phyloP scores from a whole-genome alignment of 2,329 filamentous ascomycete genomes.

The Colletotrichum graminicola region DNA sequence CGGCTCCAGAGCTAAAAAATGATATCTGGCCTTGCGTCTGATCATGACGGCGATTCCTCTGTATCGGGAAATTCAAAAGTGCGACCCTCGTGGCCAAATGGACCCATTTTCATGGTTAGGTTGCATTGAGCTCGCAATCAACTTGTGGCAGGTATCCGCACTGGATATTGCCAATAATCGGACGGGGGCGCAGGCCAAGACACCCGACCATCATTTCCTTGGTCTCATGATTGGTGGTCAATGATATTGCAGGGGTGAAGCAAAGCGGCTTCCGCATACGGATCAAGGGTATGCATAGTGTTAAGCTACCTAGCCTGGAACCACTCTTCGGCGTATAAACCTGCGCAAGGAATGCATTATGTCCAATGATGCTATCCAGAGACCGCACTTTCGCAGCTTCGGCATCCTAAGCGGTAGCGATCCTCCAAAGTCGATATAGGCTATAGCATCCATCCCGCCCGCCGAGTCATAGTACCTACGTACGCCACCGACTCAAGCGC shows the following conservation, averaged over 20 bases:
- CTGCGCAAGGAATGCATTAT: too few species aligned
- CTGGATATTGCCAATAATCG: background rate
- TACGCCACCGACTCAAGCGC: background rate
- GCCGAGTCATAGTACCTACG: background rate
- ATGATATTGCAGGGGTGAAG: background rate
- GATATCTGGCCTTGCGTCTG: background rate
- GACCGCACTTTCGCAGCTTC: background rate
- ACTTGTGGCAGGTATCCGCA: background rate
- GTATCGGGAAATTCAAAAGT: slow-evolving; percentile 1
- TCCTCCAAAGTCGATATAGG: background rate
- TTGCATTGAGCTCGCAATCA: background rate
- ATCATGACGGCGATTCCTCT: background rate
- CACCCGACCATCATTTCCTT: background rate
- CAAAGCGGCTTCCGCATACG: background rate
- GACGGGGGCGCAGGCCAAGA: background rate
- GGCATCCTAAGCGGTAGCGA: background rate
- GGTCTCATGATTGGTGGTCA: background rate
- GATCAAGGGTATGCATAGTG: too few species aligned
- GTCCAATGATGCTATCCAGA: background rate
- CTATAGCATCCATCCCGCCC: background rate
- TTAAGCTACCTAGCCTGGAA: background rate
- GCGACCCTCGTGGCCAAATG: background rate
- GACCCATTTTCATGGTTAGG: slow-evolving; percentile 3
- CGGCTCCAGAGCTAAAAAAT: background rate
- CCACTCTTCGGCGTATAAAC: background rate